Conservation (phyloP, 1,139 yeast species). For the Taphrina confusa region DNA sequence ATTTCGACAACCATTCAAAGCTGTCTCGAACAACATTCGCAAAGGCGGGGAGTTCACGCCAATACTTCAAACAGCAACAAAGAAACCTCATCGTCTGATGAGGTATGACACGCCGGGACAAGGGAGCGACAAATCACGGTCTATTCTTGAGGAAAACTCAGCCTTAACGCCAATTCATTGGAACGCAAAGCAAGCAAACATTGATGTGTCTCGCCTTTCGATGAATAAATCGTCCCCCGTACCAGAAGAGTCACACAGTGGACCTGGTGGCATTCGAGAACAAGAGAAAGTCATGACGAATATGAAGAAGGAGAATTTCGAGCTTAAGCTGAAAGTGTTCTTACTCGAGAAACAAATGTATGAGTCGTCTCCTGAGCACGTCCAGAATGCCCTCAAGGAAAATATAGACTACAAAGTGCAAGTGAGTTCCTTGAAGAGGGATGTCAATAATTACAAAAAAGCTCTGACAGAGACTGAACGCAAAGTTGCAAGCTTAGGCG, state of each 20-base stretch:
- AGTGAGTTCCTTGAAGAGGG: constrained; percentile 37
- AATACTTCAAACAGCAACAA: constrained; percentile 13
- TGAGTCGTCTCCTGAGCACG: constrained; percentile 41
- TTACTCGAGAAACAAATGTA: constrained; percentile 39
- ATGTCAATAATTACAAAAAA: constrained; percentile 37
- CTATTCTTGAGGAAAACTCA: not conserved
- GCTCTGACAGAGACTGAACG: constrained; percentile 39
- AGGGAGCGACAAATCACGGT: not conserved
- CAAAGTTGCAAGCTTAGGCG: constrained; percentile 32
- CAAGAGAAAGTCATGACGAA: constrained; percentile 40
- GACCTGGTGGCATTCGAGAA: constrained; percentile 30
- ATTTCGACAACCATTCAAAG: constrained; percentile 1
- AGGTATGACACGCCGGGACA: constrained; percentile 11
- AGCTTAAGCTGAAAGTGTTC: constrained; percentile 40
- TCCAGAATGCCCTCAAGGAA: constrained; percentile 39
- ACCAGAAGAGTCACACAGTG: not conserved
- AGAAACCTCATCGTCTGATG: not conserved
- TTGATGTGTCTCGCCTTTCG: not conserved
- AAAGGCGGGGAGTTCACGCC: constrained; percentile 30
- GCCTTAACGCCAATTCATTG: constrained; percentile 15
- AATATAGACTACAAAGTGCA: constrained; percentile 40
- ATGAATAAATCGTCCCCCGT: not conserved
- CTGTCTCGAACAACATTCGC: constrained; percentile 3
- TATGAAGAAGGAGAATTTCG: constrained; percentile 42
- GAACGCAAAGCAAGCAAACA: not conserved